Evolutionary conservation across 805 yeast genomes (phyloP), one percentile per base, ranked within the genome.

Genomic region (Wickerhamomyces queroliae): DNA sequence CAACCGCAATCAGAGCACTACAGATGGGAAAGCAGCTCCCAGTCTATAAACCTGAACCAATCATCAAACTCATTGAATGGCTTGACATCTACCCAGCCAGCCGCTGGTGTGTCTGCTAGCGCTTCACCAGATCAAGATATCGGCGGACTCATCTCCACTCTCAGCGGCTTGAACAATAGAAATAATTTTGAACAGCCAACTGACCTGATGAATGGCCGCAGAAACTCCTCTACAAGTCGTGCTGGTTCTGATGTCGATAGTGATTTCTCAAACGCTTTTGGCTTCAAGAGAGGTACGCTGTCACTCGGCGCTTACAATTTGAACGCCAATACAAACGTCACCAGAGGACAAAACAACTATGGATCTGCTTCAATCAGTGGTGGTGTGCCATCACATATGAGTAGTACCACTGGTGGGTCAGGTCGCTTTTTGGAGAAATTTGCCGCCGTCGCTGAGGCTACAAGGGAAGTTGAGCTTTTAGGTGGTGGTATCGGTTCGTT

Each of bases 321-420:
- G 33, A 39, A 54, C 23, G 47, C 41, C 28, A 36, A 38, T 15
- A 49, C 59, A 4, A 53, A 39, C 13, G 36, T 37, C 15, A 50
- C 61, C 3, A 56, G 72, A 40, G 52, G 60, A 30, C 60, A 62
- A 31, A 68, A 64, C 42, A 32, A 64, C 32, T 73, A 78, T 48
- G 81, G 79, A 3, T 69, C 85, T 8, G 82, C 83, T 8, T 76
- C 83, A 2, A 74, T 80, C 27, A 70, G 78, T 38, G 80, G 78
- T 15, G 79, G 78, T 8, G 33, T 40, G 37, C 62, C 52, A 41
- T 46, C 52, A 43, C 48, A 46, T 23, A 33, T 59, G 25, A 51
- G 53, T 27, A 18, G 47, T 24, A 30, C 57, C 4, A 38, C 45
- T 20, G 38, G 54, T 29, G 62, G 62, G 2, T 48, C 62, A 7